phyloP scores from a whole-genome alignment of 345 rosid species.

The Citrus glauca region DNA sequence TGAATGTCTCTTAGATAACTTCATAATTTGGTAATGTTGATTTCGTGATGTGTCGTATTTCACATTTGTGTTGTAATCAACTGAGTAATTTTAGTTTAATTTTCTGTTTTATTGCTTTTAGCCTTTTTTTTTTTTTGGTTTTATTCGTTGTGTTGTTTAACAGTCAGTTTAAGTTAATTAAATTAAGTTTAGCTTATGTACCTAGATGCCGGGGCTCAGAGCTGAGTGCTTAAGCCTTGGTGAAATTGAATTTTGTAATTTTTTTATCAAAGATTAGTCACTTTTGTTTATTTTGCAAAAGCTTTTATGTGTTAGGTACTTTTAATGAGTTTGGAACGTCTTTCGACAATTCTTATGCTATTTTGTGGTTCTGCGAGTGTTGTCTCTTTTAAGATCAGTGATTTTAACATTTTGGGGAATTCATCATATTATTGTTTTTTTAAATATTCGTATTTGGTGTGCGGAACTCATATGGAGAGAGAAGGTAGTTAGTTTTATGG shows the following conservation, averaged over 20 bases:
- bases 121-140: neutral
- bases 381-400: neutral
- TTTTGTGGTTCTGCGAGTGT: neutral
- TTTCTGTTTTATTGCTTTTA: neutral
- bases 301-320: neutral
- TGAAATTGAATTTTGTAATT: neutral
- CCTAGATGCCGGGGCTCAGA: neutral
- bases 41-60: neutral
- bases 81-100: neutral
- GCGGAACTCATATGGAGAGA: neutral
- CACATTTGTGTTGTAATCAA: neutral
- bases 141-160: neutral
- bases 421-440: neutral
- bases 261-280: neutral
- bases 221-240: neutral
- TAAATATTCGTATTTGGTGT: neutral
- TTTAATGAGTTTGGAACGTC: neutral
- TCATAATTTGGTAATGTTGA: neutral
- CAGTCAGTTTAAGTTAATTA: neutral
- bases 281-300: neutral
- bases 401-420: neutral
- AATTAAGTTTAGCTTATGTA: neutral
- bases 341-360: neutral
- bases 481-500: neutral
- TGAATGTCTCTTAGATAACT: neutral